Conservation (phyloP, 352 stramenopile species). For the Pythium aquatile region DNA sequence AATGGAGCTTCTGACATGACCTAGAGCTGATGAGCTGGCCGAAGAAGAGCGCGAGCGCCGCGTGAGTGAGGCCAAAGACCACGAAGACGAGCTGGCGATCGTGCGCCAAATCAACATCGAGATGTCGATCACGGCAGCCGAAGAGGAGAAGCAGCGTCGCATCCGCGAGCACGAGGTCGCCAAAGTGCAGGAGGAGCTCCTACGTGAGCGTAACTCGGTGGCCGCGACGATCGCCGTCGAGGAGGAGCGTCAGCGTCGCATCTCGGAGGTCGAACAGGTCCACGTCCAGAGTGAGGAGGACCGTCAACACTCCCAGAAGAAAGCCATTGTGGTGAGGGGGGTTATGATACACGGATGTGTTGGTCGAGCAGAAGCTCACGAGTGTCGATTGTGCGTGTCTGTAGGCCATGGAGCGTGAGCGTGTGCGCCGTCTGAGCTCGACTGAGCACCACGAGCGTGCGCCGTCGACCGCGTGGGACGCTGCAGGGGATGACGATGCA, state of each 20-base stretch:
- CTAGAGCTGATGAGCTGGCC: constrained; percentile 47
- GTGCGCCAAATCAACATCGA: constrained; percentile 78
- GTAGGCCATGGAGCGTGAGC: constrained; percentile 55
- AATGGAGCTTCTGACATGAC: background rate
- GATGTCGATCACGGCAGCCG: constrained; percentile 51
- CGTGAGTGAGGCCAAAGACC: constrained; percentile 46
- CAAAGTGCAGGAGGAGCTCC: constrained; percentile 59
- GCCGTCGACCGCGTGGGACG: constrained; percentile 9
- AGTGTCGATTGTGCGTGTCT: background rate
- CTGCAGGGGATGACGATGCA: background rate
- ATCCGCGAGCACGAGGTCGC: constrained; percentile 63
- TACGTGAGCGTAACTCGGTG: constrained; percentile 44
- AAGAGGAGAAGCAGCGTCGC: constrained; percentile 63
- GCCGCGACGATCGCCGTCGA: constrained; percentile 43
- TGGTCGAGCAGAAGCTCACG: background rate
- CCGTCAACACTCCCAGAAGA: constrained; percentile 32
- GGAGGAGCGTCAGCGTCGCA: constrained; percentile 44
- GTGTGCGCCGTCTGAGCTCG: constrained; percentile 50
- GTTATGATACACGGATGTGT: background rate
- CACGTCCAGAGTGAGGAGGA: constrained; percentile 29
- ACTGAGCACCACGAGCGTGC: constrained; percentile 43
- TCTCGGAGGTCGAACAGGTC: constrained; percentile 37
- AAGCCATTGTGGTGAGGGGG: constrained; percentile 31
- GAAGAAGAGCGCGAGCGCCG: constrained; percentile 59
- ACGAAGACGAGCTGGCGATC: constrained; percentile 57